A percentile compares a stretch with the other conserved stretches of the same genome.
Conservation (phyloP, 106 monocot genomes). For the Narthecium ossifragum region DNA sequence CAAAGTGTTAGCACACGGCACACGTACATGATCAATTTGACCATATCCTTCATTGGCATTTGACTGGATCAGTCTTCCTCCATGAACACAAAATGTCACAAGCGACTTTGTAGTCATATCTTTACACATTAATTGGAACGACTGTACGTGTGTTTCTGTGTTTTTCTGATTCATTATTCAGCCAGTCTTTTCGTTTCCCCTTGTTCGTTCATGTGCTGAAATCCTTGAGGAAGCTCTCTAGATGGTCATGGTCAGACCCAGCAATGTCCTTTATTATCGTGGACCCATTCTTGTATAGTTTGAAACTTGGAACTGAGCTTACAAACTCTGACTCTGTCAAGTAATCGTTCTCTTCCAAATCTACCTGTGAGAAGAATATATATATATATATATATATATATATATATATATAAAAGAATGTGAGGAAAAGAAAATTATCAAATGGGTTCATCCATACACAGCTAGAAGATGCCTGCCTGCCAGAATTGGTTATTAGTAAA, state of each 20-base stretch:
- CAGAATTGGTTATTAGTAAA: too few relatives aligned
- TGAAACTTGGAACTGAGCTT: conserved; percentile 16
- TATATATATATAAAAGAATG: too few relatives aligned
- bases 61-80: too few relatives aligned
- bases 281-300: conserved; percentile 28
- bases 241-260: conserved; percentile 10
- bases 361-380: too few relatives aligned
- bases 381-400: too few relatives aligned
- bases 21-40: not conserved
- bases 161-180: not conserved
- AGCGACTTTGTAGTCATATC: too few relatives aligned
- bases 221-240: conserved; percentile 14
- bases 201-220: not conserved
- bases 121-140: too few relatives aligned
- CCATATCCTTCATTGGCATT: not conserved
- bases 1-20: not conserved
- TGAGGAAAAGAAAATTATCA: too few relatives aligned
- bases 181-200: not conserved
- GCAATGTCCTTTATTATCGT: conserved; percentile 20
- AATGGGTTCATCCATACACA: too few relatives aligned
- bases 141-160: too few relatives aligned
- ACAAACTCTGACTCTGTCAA: conserved; percentile 7
- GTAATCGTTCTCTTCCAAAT: conserved; percentile 10
- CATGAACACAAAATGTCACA: too few relatives aligned
- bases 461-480: too few relatives aligned